These are phyloP conservation scores for Microthlaspi erraticum DNA, from an alignment of 345 rosid genomes.

Conservation along the genomic window DNA sequence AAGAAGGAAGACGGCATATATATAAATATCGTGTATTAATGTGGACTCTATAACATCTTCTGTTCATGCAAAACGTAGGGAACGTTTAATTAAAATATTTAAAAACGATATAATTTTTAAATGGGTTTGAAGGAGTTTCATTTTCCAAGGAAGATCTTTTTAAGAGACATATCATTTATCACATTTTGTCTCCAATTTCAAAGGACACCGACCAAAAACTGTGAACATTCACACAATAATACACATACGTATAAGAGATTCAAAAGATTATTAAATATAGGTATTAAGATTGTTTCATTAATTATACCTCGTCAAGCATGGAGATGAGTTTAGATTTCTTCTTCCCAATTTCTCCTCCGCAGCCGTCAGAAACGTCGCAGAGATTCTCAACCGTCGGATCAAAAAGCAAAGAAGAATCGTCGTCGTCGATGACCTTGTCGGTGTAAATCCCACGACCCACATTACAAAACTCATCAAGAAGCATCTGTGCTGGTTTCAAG, in stretches of 20 bases:
- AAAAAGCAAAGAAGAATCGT: conserved; percentile 61
- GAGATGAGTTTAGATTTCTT: conserved; percentile 78
- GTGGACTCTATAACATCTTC: conserved; percentile 16
- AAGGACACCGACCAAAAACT: conserved; percentile 44
- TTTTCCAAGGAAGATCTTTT: conserved; percentile 50
- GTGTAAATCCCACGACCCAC: conserved; percentile 61
- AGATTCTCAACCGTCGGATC: conserved; percentile 57
- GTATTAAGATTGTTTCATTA: neutral
- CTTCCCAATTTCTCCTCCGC: conserved; percentile 57
- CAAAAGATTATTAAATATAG: neutral
- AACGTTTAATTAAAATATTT: conserved; percentile 11
- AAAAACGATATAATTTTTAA: conserved; percentile 15
- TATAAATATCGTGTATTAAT: neutral
- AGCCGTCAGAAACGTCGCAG: conserved; percentile 38
- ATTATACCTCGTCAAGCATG: conserved; percentile 86
- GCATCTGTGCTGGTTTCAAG: conserved; percentile 83
- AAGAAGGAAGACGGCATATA: neutral
- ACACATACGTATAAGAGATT: neutral
- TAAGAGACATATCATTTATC: conserved; percentile 37
- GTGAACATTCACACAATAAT: conserved; percentile 23
- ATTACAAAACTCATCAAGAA: conserved; percentile 77
- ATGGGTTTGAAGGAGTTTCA: conserved; percentile 40
- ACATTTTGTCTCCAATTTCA: conserved; percentile 36
- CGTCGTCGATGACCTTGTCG: conserved; percentile 51
- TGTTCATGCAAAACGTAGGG: conserved; percentile 34